Evolutionary conservation across 2,329 filamentous ascomycete genomes (phyloP), one percentile per base, ranked within the genome.

Genomic region (Scedosporium aurantiacum): DNA sequence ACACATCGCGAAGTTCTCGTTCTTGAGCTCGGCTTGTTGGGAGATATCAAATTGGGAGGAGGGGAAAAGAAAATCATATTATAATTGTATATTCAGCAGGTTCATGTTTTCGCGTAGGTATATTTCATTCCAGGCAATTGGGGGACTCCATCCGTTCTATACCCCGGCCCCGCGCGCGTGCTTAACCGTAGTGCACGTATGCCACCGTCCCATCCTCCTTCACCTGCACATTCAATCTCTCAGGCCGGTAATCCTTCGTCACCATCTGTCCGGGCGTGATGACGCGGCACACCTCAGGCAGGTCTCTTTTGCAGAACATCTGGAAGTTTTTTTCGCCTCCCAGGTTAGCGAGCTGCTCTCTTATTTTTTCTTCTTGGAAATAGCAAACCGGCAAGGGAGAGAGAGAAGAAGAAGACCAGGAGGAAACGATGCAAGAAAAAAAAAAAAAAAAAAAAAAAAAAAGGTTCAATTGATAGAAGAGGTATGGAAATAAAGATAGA

Each of bases 271-370:
- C 82, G 0, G 82, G 82, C 69, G 79, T 67, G 67, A 87, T 80
- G 66, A 87, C 72, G 64, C 84, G 79, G 45, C 77, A 77, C 67
- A 78, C 66, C 69, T 83, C 66, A 6, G 84, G 84, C 18, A 87
- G 77, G 25, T 86, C 82, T 54, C 74, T 75, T 71, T 82, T 85
- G 71, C 79, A 81, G 68, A 87, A 87, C 54, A 75, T 78, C 84
- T 87, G 63, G 3, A 5, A 28, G 12, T 21, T 7, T 7, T 56
- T n/a, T n/a, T n/a, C n/a, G n/a, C n/a, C n/a, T n/a, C n/a, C n/a
- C n/a, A 14, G 32, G 25, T 23, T 14, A 67, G 63, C 45, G 6
- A 27, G 8, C 12, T 23, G 16, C 43, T 23, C 27, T 16, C 21
- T 10, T 37, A 37, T 32, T 21, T 37, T 60, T 18, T 41, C 18